Evolutionary conservation across 2,329 filamentous ascomycete genomes (phyloP).

Genomic region (Sporothrix sp.): DNA sequence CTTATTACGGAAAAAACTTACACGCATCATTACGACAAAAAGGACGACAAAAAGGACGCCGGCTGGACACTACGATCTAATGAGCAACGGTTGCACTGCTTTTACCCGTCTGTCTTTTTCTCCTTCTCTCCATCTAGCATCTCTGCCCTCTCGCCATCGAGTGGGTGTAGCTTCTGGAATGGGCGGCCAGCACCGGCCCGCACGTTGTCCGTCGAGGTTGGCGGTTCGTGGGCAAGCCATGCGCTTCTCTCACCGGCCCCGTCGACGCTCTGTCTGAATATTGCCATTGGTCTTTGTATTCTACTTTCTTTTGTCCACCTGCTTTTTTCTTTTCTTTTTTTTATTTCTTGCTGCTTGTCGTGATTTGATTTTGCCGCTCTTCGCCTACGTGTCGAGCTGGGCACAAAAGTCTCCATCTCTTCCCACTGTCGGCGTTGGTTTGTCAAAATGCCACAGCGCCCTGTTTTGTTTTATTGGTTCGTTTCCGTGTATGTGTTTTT

Average conservation of each 20-base stretch:
- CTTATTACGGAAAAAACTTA: neutral
- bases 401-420: slow-evolving; percentile 3
- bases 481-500: too few species aligned
- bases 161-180: too few species aligned
- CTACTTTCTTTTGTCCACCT: neutral
- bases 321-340: neutral
- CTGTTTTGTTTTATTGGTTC: neutral
- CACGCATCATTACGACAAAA: neutral
- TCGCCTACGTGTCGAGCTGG: neutral
- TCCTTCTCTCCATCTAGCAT: neutral
- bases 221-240: too few species aligned
- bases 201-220: too few species aligned
- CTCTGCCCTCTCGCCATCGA: too few species aligned
- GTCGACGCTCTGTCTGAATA: neutral
- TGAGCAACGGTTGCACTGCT: neutral
- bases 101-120: neutral
- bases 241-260: neutral
- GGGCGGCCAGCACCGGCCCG: too few species aligned
- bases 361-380: neutral
- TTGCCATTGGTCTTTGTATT: neutral
- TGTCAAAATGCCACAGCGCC: neutral
- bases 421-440: neutral
- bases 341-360: neutral
- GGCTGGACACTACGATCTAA: neutral
- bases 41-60: neutral